Evolutionary conservation across 257 asterid species (phyloP), one percentile per base, ranked within the genome.

Genomic region (Solanum tarapatanum): DNA sequence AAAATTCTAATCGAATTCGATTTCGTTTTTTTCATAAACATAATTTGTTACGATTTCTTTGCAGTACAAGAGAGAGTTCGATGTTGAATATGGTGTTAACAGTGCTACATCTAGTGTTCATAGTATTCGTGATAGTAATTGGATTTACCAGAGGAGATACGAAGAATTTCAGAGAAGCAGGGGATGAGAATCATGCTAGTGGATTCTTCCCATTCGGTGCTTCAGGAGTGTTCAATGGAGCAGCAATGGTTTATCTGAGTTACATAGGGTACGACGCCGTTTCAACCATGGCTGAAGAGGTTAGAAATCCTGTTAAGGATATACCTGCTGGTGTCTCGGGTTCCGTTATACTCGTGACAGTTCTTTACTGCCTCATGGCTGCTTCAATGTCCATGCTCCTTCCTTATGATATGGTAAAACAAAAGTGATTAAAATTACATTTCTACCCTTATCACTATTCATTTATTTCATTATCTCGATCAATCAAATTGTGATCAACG

Each of bases 181-280:
- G 84, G 3, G 55, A 95, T 91, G 69, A 89, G n/a, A 79, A 89
- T 32, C 86, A 90, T 62, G 60, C 94, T 26, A 93, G 90, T 75
- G 99, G 99, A 48, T 97, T 95, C 58, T 91, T 95, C 74, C 99
- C 99, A 1, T 93, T 84, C 69, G 99, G 99, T 11, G 94, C 87
- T 4, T 89, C 98, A 8, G 99, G 99, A 8, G 97, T 97, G 33
- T 92, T 97, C 84, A 94, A 92, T 58, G 99, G 98, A 2, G 98
- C 99, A 19, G 98, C 99, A 5, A 83, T 92, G 97, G 99, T 97
- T 83, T 97, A 95, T 88, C 86, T 97, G 76, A 97, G 99, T 90
- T 97, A 94, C 90, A 97, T 97, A 9, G 99, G 99, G 0, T 97
- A 97, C 88, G 99, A 97, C 86, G 99, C 98, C 86, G 99, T 97